Evolutionary conservation across 2,329 filamentous ascomycete species (phyloP).

Genomic region (Aureobasidium sp.): DNA sequence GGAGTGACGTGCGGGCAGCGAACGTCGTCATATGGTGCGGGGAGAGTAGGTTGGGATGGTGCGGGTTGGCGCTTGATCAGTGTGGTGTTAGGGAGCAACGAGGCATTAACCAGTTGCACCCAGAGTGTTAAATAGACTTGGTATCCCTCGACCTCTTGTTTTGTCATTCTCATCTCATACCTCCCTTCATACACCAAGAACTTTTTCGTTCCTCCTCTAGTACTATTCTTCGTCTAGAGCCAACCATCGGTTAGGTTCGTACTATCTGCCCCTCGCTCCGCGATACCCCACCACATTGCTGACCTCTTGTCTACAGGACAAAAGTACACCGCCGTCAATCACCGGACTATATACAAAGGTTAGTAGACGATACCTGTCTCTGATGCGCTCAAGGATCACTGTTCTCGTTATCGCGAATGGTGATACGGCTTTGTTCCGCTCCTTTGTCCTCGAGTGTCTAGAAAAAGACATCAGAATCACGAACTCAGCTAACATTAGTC

Average conservation of each 20-base stretch:
- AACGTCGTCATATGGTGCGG: constrained; percentile 3
- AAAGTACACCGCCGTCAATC: neutral
- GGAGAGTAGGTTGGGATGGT: neutral
- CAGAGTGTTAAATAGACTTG: constrained; percentile 12
- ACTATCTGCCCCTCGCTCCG: constrained; percentile 1
- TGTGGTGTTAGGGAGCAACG: neutral
- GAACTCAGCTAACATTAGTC: neutral
- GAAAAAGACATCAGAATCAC: neutral
- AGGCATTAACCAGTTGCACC: neutral
- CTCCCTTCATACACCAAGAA: neutral
- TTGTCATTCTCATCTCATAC: neutral
- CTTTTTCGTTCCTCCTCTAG: neutral
- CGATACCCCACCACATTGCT: constrained; percentile 4
- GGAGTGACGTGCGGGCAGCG: neutral
- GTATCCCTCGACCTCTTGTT: neutral
- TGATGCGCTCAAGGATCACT: neutral
- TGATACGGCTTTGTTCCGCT: neutral
- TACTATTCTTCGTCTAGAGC: neutral
- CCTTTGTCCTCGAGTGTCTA: constrained; percentile 7
- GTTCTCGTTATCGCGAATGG: neutral
- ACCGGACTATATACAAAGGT: neutral
- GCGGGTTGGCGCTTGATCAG: neutral
- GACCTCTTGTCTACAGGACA: neutral
- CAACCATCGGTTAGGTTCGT: constrained; percentile 4
- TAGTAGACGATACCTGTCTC: neutral